Percentiles rank a stretch among this genome's conserved stretches.
Conservation (phyloP, 768 basidiomycete genomes). For the Tricholomella constricta region DNA sequence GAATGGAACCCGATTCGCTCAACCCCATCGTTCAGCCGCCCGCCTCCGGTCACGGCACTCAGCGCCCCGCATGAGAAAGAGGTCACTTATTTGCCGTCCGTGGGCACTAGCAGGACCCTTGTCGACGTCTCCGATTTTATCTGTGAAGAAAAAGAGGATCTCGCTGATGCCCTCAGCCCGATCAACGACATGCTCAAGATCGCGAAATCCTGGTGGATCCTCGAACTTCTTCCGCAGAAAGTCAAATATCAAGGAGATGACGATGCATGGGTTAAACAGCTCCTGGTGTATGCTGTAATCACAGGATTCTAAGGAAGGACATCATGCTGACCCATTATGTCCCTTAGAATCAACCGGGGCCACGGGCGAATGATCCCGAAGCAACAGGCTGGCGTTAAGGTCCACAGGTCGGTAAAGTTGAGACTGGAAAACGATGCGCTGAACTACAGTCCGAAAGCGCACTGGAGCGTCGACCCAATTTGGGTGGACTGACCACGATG, state of each 20-base stretch:
- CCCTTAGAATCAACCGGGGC: conserved; percentile 43
- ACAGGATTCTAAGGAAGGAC: too few species aligned
- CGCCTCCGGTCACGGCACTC: conserved; percentile 38
- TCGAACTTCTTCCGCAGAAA: conserved; percentile 53
- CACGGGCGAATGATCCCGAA: conserved; percentile 42
- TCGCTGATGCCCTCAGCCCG: conserved; percentile 52
- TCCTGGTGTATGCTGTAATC: too few species aligned
- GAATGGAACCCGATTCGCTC: conserved; percentile 47
- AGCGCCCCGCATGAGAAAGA: conserved; percentile 20
- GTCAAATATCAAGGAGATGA: conserved; percentile 43
- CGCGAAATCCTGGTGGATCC: conserved; percentile 59
- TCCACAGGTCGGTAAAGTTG: conserved; percentile 49
- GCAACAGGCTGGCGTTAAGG: conserved; percentile 36
- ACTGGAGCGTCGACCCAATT: conserved; percentile 33
- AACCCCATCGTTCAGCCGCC: conserved; percentile 44
- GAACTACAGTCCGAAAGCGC: conserved; percentile 43
- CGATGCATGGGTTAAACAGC: conserved; percentile 38
- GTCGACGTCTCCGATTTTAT: conserved; percentile 33
- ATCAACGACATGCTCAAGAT: conserved; percentile 60
- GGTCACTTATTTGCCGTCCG: conserved; percentile 15
- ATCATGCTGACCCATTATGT: too few species aligned
- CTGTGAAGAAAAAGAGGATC: conserved; percentile 62
- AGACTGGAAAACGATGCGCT: conserved; percentile 42
- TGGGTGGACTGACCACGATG: conserved; percentile 40
- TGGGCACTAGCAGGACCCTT: conserved; percentile 23